Base-by-base conservation (phyloP, 2,329 filamentous ascomycete species). In the Penicillium sp. region DNA sequence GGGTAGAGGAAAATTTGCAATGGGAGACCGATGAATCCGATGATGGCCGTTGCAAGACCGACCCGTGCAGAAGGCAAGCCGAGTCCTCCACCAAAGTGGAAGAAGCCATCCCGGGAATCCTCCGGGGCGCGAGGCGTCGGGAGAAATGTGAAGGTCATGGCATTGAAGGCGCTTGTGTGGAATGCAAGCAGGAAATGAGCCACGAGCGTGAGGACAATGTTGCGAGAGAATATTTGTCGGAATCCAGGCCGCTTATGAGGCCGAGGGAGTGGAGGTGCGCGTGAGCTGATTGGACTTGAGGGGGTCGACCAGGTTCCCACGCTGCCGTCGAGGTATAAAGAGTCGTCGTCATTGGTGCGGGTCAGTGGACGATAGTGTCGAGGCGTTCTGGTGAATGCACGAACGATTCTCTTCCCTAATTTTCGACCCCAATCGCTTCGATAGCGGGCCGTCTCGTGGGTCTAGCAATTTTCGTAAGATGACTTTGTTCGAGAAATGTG, bases 1-100 rank as follows among this genome's bases (percentile, higher is more conserved):
- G 90, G 89, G 67, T 92, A 93, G 9, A 91, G 74, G 46, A 89
- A 79, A 19, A 91, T 81, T 68, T 91, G 88, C 42, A 94, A 77
- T 0, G 80, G 75, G 33, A 94, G 87, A n/a, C 91, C 91, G 39
- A 93, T 85, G 45, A 84, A 74, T 8, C 90, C 91, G 14, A 94
- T 81, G 48, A 89, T 86, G 2, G 90, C 86, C 77, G 92, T 91
- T 4, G 89, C 88, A 39, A 90, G 75, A n/a, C 90, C 90, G 28
- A 94, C 88, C 2, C 84, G 82, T 1, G 83, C 80, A 0, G 89
- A 86, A 0, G 84, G 83, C 48, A 94, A 81, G n/a, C 89, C 89
- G 0, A 94, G 79, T 2, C 91, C 91, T 24, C 90, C 89, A 0
- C 83, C 82, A 61, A 89, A 92, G 57, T 81, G 85, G 80, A 53